Conservation (phyloP, 2,329 filamentous ascomycete genomes). For the Orbilia oligospora region DNA sequence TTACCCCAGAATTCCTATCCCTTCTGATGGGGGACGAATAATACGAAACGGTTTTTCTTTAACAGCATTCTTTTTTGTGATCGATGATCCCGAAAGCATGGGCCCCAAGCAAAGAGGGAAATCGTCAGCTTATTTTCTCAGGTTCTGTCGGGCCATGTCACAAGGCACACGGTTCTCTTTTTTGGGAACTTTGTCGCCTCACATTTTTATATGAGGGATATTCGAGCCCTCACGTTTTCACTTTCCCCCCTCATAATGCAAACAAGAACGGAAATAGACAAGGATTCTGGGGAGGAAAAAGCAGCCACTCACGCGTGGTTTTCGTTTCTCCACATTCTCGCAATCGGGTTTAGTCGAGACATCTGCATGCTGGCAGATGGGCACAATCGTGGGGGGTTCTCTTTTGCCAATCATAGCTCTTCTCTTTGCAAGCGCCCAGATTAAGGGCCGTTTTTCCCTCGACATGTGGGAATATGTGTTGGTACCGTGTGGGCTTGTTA, state of each 20-base stretch:
- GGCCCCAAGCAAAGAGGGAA: constrained; percentile 25
- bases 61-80: constrained; percentile 23
- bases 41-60: constrained; percentile 47
- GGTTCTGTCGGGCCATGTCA: constrained; percentile 57
- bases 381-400: constrained; percentile 39
- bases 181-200: constrained; percentile 39
- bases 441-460: background rate
- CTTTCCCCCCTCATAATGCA: constrained; percentile 3
- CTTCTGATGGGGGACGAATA: constrained; percentile 17
- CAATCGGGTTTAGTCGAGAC: constrained; percentile 58
- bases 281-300: constrained; percentile 5
- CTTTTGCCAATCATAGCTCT: constrained; percentile 18
- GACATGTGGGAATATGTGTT: background rate
- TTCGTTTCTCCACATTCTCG: constrained; percentile 59
- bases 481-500: constrained; percentile 18
- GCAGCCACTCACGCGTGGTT: constrained; percentile 56
- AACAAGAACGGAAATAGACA: constrained; percentile 28
- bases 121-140: constrained; percentile 52
- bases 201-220: constrained; percentile 61
- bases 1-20: constrained; percentile 52
- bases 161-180: constrained; percentile 47
- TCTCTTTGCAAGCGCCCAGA: background rate
- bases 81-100: constrained; percentile 51
- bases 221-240: constrained; percentile 29
- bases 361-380: constrained; percentile 45